Evolutionary conservation across 2,329 filamentous ascomycete species (phyloP).

Genomic region (Colletotrichum falcatum): DNA sequence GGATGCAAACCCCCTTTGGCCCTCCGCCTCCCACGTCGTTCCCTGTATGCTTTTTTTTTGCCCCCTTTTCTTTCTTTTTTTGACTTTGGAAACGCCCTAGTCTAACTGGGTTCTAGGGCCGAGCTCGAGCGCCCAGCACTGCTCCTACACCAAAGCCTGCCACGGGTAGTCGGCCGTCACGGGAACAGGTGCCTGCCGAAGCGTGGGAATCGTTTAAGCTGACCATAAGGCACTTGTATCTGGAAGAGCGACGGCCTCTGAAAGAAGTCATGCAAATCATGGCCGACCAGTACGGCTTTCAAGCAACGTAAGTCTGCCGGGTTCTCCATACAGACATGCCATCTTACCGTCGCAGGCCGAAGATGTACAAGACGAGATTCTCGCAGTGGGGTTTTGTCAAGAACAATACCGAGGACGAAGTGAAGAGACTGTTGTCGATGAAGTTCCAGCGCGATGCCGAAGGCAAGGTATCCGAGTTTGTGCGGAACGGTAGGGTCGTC

Average conservation of each 20-base stretch:
- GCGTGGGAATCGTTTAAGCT: constrained; percentile 62
- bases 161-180: constrained; percentile 51
- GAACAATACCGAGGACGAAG: constrained; percentile 66
- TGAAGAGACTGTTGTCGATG: constrained; percentile 62
- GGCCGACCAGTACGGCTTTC: constrained; percentile 61
- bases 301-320: constrained; percentile 58
- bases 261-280: constrained; percentile 66
- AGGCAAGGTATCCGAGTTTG: constrained; percentile 65
- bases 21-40: constrained; percentile 39
- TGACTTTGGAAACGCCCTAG: background rate
- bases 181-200: constrained; percentile 59
- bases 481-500: constrained; percentile 64
- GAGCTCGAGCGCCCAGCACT: constrained; percentile 27
- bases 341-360: constrained; percentile 53
- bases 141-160: constrained; percentile 47
- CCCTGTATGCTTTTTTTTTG: constrained; percentile 21
- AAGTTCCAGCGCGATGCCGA: constrained; percentile 65
- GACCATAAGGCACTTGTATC: constrained; percentile 59
- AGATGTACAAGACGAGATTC: constrained; percentile 69
- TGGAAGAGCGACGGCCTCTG: constrained; percentile 63
- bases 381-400: constrained; percentile 68
- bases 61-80: background rate
- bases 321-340: background rate
- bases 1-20: constrained; percentile 35
- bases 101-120: constrained; percentile 34